Evolutionary conservation across 1,139 yeast genomes (phyloP), one percentile per base, ranked within the genome.

Genomic region (Pichia norvegensis): DNA sequence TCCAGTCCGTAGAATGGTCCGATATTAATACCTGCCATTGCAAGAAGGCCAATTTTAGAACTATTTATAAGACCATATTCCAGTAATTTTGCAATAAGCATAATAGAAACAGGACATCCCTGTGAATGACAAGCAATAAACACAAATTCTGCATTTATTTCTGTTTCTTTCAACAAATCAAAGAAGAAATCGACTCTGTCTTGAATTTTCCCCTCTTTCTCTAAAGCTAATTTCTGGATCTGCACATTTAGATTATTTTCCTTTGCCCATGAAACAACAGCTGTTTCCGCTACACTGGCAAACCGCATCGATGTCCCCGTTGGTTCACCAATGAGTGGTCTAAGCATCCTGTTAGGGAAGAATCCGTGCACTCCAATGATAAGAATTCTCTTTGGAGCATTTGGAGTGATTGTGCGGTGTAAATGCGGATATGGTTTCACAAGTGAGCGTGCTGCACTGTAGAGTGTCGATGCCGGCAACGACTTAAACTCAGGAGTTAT

Each of bases 331-430:
- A 88, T 81, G 25, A 92, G 61, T 0, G 95, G 88, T 45, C 97
- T 70, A 1, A 92, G 74, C 75, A 87, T 81, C 52, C 74, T 78
- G 1, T 90, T 83, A 0, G 98, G 97, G 66, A 92, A 87, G 58
- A 90, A 92, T 1, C 97, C 97, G 67, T 92, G 97, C 1, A 92
- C 90, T 0, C 98, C 97, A 51, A 92, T 79, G 29, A 92, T 84
- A 38, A 92, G 73, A 1, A 82, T 82, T 49, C 79, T 76, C 42
- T 63, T 67, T 41, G 69, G 64, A 2, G 43, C 41, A 4, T 54
- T 49, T 0, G 69, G 59, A 10, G 45, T 43, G 2, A 44, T 46
- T 31, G 51, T 58, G 31, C 69, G 53, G 41, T 60, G 59, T 7
- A 67, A 53, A 53, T 66, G 67, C 20, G 27, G 37, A 20, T 33